Evolutionary conservation across 768 basidiomycete genomes (phyloP), one percentile per base, ranked within the genome.

Genomic region (Rhizopogon vinicolor): DNA sequence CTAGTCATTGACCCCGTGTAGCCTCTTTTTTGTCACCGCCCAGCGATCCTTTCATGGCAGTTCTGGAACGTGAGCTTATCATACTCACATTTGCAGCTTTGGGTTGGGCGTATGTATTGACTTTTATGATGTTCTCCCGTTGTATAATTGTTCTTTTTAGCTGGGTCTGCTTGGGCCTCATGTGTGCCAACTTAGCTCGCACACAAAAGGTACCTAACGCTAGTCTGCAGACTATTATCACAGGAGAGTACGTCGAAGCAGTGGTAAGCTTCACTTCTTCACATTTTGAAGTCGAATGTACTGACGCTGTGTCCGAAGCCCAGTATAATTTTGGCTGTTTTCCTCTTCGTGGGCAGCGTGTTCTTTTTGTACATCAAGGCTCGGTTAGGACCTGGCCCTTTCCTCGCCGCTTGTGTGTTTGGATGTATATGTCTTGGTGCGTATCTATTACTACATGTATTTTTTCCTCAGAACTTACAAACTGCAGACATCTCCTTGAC

Each of bases 21-120:
- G 87, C 81, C 3, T 71, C 83, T 0, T 80, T 89, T 58, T 60
- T 91, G 3, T 85, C 85, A 3, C 85, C 89, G 1, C 87, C 89
- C 0, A 72, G 63, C 19, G 87, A 87, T 52, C 84, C 86, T 1
- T 87, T 89, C 61, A 70, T 86, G n/a, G 73, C 78, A 4, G 84
- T 86, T 3, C 63, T 87, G 13, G 87, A 89, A 62, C 82, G 86
- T 1, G 86, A 89, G 62, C 43, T 80, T 8, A 71, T 80, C 6
- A 79, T 85, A 37, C 56, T 87, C 5, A 18, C 74, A 0, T 81
- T 84, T 44, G 77, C 77, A 0, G 59, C 72, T 1, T 18, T 74
- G 8, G 74, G 76, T 28, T 89, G 85, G 86, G 86, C 79, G 86
- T 86, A 58, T 65, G 83, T 78, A n/a, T 16, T 14, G 18, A 37